Conservation (phyloP, 768 basidiomycete genomes). For the Fistulinella prunicolor region DNA sequence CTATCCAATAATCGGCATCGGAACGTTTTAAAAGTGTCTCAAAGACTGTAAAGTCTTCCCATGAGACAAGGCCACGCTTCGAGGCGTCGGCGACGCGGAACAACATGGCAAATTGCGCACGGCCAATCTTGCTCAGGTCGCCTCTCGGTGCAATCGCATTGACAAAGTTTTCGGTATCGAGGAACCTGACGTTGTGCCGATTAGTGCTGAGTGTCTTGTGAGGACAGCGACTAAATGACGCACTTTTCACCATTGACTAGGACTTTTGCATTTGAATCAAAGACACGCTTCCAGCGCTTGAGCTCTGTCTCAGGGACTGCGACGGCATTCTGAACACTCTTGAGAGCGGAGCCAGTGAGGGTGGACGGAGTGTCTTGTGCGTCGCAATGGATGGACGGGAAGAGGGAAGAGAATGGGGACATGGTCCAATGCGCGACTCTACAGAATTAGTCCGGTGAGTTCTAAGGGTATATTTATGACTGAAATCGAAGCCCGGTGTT, state of each 20-base stretch:
- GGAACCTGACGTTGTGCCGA: slow-evolving; percentile 52
- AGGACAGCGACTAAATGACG: slow-evolving; percentile 30
- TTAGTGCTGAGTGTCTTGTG: slow-evolving; percentile 15
- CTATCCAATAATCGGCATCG: slow-evolving; percentile 96
- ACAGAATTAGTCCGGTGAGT: slow-evolving; percentile 29
- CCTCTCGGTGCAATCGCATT: slow-evolving; percentile 89
- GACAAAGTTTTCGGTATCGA: slow-evolving; percentile 87
- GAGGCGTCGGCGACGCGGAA: slow-evolving; percentile 86
- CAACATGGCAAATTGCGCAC: slow-evolving; percentile 84
- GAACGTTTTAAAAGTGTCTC: slow-evolving; percentile 90
- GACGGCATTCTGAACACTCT: slow-evolving; percentile 65
- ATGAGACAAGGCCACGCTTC: slow-evolving; percentile 75
- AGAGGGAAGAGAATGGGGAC: slow-evolving; percentile 39
- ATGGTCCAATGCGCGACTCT: slow-evolving; percentile 29
- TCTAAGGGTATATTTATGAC: slow-evolving; percentile 36
- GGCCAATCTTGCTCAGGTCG: slow-evolving; percentile 82
- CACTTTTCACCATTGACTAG: slow-evolving; percentile 79
- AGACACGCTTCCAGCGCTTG: slow-evolving; percentile 84
- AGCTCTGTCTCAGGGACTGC: slow-evolving; percentile 78
- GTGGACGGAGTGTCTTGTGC: slow-evolving; percentile 38
- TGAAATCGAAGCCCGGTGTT: slow-evolving; percentile 12
- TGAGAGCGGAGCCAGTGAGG: slow-evolving; percentile 52
- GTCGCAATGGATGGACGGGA: slow-evolving; percentile 57
- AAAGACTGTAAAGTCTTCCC: slow-evolving; percentile 96
- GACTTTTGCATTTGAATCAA: slow-evolving; percentile 77